phyloP scores from a whole-genome alignment of 306 rosid genomes.

The Malus asiatica region DNA sequence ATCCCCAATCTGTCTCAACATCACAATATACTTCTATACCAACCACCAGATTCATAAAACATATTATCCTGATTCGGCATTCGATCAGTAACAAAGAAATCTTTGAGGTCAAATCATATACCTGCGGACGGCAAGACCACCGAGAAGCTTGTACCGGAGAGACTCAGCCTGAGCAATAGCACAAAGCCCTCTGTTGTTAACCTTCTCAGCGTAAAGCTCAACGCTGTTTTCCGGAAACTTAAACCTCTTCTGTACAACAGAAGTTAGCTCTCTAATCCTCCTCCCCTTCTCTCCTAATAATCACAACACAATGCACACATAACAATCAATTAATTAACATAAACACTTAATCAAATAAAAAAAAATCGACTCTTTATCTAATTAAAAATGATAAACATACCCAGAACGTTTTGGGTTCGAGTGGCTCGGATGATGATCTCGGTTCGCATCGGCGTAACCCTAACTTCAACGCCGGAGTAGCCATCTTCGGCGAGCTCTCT shows the following conservation, averaged over 20 bases:
- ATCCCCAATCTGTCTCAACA: background rate
- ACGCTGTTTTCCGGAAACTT: constrained; percentile 69
- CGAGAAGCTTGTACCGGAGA: constrained; percentile 68
- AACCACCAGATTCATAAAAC: background rate
- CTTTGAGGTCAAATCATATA: background rate
- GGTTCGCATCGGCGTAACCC: constrained; percentile 72
- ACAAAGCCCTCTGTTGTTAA: constrained; percentile 61
- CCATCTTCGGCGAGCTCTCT: constrained; percentile 77
- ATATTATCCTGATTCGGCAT: background rate
- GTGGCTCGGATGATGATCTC: constrained; percentile 62
- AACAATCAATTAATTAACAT: background rate
- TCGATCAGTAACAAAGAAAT: background rate
- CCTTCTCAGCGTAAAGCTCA: constrained; percentile 81
- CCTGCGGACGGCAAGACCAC: constrained; percentile 72
- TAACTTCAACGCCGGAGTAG: constrained; percentile 74
- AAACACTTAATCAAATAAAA: background rate
- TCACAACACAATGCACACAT: background rate
- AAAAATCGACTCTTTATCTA: background rate
- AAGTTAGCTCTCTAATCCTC: constrained; percentile 64
- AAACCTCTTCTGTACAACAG: constrained; percentile 67
- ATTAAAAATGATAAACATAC: background rate
- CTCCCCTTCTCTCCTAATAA: constrained; percentile 54
- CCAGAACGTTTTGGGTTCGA: constrained; percentile 51
- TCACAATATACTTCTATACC: background rate
- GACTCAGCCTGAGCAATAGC: constrained; percentile 69